These are phyloP conservation scores for Parathielavia appendiculata DNA, from an alignment of 495 filamentous ascomycete genomes.

Conservation along the genomic window DNA sequence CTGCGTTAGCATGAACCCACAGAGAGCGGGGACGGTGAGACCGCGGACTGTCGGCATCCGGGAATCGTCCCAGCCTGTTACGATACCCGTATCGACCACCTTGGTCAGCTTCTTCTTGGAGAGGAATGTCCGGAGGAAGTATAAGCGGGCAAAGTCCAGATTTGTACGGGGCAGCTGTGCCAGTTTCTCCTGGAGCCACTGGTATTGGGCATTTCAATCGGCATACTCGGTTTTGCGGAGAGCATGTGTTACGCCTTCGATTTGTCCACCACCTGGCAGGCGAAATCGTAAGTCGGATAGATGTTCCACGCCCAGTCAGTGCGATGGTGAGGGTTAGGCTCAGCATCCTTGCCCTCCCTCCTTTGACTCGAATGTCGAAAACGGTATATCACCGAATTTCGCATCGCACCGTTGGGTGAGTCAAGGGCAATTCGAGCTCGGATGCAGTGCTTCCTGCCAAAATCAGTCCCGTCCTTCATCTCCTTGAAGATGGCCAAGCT, in stretches of 20 bases:
- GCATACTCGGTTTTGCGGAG: conserved; percentile 7
- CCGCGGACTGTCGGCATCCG: conserved; percentile 70
- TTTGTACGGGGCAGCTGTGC: background rate
- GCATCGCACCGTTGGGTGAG: conserved; percentile 69
- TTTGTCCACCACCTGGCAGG: background rate
- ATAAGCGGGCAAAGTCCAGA: conserved; percentile 5
- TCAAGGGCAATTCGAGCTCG: conserved; percentile 76
- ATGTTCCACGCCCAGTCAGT: conserved; percentile 84
- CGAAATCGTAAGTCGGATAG: conserved; percentile 95
- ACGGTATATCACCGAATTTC: conserved; percentile 86
- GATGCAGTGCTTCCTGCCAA: conserved; percentile 69
- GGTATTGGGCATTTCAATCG: background rate
- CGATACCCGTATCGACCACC: background rate
- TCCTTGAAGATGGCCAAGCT: conserved; percentile 4
- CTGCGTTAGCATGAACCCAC: conserved; percentile 2
- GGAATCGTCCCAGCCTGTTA: background rate
- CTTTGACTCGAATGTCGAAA: conserved; percentile 32
- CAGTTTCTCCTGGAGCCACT: background rate
- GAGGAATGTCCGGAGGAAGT: conserved; percentile 5
- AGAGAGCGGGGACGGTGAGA: background rate
- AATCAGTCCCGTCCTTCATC: conserved; percentile 1
- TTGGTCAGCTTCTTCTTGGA: background rate
- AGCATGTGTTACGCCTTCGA: conserved; percentile 3
- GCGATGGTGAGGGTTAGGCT: conserved; percentile 66
- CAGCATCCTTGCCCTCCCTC: conserved; percentile 45